These are phyloP conservation scores for Penicillium sp. DNA, from an alignment of 2,329 filamentous ascomycete species.

Conservation along the genomic window DNA sequence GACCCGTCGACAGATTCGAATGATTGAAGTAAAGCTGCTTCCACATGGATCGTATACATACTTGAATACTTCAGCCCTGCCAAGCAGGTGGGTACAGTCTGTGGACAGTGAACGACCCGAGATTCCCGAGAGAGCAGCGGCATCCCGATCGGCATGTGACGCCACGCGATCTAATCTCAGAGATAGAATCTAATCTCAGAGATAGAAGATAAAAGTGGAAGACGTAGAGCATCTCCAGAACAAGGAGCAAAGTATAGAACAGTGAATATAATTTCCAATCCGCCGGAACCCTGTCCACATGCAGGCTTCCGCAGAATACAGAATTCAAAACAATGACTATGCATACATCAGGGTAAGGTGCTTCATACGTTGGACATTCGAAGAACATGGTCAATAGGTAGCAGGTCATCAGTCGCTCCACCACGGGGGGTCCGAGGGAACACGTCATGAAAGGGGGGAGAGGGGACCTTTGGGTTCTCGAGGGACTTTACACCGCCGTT, in stretches of 20 bases:
- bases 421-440: slow-evolving; percentile 17
- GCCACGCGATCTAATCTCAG: neutral
- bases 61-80: slow-evolving; percentile 15
- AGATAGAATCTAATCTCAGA: too few relatives aligned
- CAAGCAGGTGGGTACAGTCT: slow-evolving; percentile 8
- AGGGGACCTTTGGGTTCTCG: neutral
- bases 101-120: neutral
- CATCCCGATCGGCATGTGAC: slow-evolving; percentile 16
- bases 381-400: slow-evolving; percentile 22
- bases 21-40: too few relatives aligned
- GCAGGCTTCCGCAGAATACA: slow-evolving; percentile 15
- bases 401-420: slow-evolving; percentile 25
- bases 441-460: slow-evolving; percentile 13
- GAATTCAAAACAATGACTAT: slow-evolving; percentile 28
- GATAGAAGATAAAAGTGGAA: too few relatives aligned
- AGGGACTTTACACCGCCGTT: slow-evolving; percentile 10
- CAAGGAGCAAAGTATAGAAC: neutral
- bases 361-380: slow-evolving; percentile 34
- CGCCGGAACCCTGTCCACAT: slow-evolving; percentile 10
- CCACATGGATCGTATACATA: neutral
- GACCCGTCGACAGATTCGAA: neutral
- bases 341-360: slow-evolving; percentile 38
- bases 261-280: slow-evolving; percentile 11
- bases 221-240: too few relatives aligned
- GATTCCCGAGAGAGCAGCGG: slow-evolving; percentile 6